These are phyloP conservation scores for Cladosporium phlei DNA, from an alignment of 2,329 filamentous ascomycete species.

Conservation along the genomic window DNA sequence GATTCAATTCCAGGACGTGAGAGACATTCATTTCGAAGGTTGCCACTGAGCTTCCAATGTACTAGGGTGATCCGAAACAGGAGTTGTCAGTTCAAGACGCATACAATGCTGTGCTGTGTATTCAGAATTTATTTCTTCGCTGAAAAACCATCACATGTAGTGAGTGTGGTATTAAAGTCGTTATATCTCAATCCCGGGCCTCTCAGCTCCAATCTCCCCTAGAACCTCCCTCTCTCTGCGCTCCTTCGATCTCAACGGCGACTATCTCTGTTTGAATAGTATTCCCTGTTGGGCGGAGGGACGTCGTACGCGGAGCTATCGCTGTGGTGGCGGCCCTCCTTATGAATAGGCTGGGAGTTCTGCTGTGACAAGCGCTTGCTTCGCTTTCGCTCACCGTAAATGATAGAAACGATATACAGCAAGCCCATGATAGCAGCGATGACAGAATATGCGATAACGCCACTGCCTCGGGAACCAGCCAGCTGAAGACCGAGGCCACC, in stretches of 20 bases:
- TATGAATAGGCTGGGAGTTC: background rate
- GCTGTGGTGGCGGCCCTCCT: conserved; percentile 2
- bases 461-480: conserved; percentile 32
- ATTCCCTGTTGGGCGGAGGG: conserved; percentile 1
- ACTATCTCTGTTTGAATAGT: conserved; percentile 5
- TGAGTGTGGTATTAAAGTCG: no score
- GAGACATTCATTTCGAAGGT: no score
- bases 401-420: conserved; percentile 34
- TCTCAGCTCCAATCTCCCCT: background rate
- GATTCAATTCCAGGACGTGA: no score
- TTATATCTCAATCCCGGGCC: no score
- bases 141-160: no score
- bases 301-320: conserved; percentile 1
- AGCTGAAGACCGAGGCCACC: conserved; percentile 52
- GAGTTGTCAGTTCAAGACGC: no score
- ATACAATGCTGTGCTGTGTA: no score
- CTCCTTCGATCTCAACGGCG: background rate
- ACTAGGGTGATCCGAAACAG: no score
- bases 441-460: conserved; percentile 45
- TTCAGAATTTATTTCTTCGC: no score
- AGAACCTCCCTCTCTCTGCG: no score
- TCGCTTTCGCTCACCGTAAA: conserved; percentile 27
- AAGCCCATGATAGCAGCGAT: conserved; percentile 46
- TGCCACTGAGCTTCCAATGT: no score
- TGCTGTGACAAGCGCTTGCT: background rate